Conservation (phyloP, 768 basidiomycete species). For the Auriscalpium orientale region DNA sequence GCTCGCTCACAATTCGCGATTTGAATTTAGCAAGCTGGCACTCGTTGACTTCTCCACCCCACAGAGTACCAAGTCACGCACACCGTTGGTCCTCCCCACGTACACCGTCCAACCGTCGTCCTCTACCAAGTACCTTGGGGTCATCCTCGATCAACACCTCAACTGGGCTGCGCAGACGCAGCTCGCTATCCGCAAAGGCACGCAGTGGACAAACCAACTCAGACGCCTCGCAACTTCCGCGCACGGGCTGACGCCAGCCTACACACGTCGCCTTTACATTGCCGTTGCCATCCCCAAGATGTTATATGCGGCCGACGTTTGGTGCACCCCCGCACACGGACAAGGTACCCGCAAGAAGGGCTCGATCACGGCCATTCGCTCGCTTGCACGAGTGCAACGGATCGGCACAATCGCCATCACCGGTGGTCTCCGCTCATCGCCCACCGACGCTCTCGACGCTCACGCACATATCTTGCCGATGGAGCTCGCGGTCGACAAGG, state of each 20-base stretch:
- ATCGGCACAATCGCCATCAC: conserved; percentile 12
- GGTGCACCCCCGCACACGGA: conserved; percentile 2
- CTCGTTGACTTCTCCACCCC: neutral
- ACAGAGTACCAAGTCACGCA: neutral
- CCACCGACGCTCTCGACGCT: conserved; percentile 7
- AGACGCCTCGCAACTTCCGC: neutral
- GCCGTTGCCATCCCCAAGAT: conserved; percentile 16
- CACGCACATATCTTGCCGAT: conserved; percentile 10
- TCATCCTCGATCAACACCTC: neutral
- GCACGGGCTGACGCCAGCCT: neutral
- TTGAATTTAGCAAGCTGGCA: neutral
- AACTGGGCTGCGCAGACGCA: neutral
- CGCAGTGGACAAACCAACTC: neutral
- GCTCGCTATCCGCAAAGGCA: neutral
- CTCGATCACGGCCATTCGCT: neutral
- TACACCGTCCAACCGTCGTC: accelerated
- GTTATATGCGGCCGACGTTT: conserved; percentile 18
- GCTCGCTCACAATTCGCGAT: neutral
- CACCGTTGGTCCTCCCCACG: neutral
- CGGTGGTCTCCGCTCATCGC: conserved; percentile 9
- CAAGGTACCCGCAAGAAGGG: neutral
- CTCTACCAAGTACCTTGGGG: neutral
- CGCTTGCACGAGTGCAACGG: conserved; percentile 13
- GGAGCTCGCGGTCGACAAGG: neutral
- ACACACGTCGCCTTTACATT: conserved; percentile 11